These are phyloP conservation scores for Arxiozyma heterogenica DNA, from an alignment of 1,139 yeast genomes.

Conservation along the genomic window DNA sequence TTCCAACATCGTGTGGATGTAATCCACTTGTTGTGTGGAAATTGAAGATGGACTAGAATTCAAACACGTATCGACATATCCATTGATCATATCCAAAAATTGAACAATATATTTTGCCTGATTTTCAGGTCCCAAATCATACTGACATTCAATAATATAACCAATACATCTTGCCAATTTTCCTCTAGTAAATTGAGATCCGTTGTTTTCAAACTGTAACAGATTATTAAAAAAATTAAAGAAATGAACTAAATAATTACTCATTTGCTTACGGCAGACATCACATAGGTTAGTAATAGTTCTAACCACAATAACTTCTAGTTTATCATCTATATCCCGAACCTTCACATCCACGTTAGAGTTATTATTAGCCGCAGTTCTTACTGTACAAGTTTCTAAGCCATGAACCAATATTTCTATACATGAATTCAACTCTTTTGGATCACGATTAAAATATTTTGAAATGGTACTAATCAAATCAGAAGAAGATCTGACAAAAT, in stretches of 20 bases:
- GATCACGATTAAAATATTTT: constrained; percentile 41
- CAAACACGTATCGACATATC: constrained; percentile 17
- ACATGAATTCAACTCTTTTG: constrained; percentile 37
- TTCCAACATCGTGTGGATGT: constrained; percentile 45
- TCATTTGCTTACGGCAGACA: constrained; percentile 43
- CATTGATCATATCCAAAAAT: constrained; percentile 24
- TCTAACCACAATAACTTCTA: constrained; percentile 41
- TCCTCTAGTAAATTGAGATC: constrained; percentile 49
- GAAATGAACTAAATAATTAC: constrained; percentile 43
- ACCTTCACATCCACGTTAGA: constrained; percentile 3
- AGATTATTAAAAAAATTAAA: constrained; percentile 45
- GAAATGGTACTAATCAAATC: constrained; percentile 46
- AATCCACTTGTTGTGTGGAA: constrained; percentile 22
- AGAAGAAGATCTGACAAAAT: constrained; percentile 39
- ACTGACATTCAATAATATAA: constrained; percentile 46
- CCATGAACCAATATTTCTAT: constrained; percentile 41
- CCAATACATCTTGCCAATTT: constrained; percentile 53
- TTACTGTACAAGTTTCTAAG: constrained; percentile 26
- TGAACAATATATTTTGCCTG: constrained; percentile 33
- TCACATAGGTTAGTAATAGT: constrained; percentile 56
- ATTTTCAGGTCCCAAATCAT: constrained; percentile 36
- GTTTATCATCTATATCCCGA: constrained; percentile 17
- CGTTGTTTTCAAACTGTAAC: constrained; percentile 36
- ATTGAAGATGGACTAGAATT: constrained; percentile 12
- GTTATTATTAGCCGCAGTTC: constrained; percentile 3